Evolutionary conservation across 345 rosid genomes (phyloP).

Genomic region (Eucalyptus marginata): DNA sequence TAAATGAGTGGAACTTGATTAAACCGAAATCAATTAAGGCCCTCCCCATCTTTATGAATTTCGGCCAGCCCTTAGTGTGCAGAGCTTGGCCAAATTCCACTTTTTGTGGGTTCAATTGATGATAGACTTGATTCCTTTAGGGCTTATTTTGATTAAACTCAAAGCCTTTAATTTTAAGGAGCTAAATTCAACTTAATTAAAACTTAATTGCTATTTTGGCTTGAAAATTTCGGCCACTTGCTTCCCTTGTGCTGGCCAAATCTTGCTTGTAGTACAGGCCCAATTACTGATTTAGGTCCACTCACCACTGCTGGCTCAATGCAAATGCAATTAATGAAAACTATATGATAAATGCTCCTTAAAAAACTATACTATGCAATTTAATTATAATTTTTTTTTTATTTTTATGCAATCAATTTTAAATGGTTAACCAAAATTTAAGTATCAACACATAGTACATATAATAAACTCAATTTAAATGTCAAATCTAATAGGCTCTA

Average conservation of each 20-base stretch:
- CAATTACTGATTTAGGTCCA: neutral
- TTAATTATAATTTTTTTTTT: no score
- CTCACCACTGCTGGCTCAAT: no score
- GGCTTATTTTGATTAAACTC: neutral
- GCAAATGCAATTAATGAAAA: no score
- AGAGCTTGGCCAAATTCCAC: neutral
- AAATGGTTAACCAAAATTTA: no score
- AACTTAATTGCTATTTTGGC: neutral
- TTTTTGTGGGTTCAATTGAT: neutral
- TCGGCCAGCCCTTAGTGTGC: neutral
- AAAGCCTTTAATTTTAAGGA: neutral
- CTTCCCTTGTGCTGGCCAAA: neutral
- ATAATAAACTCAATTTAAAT: neutral
- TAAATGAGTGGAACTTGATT: neutral
- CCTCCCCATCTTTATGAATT: neutral
- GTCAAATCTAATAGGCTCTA: neutral
- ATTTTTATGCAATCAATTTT: neutral
- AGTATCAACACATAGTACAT: neutral
- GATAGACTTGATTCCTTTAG: neutral
- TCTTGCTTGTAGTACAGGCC: neutral
- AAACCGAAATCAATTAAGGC: neutral
- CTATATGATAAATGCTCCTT: neutral
- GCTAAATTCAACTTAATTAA: no score
- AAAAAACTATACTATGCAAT: neutral
- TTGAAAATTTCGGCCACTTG: neutral